Evolutionary conservation across 192 early-diverging fungal genomes (phyloP).

Genomic region (Coemansia sp.): DNA sequence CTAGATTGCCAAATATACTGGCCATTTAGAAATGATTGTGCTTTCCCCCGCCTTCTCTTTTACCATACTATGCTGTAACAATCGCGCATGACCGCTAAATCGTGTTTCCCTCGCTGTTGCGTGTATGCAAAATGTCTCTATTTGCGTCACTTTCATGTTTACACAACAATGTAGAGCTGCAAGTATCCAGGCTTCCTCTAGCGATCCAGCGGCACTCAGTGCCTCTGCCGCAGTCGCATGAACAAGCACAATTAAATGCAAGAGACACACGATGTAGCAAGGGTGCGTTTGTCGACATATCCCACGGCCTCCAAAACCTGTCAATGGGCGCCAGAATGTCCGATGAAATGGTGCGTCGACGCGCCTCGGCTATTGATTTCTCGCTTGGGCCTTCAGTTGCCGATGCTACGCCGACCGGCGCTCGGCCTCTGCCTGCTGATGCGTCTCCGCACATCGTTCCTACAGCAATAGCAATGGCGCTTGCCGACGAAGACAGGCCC

Average conservation of each 20-base stretch:
- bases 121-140: background rate
- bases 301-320: background rate
- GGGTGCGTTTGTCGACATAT: background rate
- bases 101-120: background rate
- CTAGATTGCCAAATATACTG: no score
- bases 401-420: background rate
- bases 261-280: background rate
- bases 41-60: background rate
- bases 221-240: background rate
- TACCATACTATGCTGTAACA: background rate
- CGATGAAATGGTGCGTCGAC: background rate
- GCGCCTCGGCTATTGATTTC: conserved; percentile 8
- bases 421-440: background rate
- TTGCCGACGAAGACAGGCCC: conserved; percentile 7
- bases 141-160: background rate
- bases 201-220: background rate
- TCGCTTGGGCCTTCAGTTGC: background rate
- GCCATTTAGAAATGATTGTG: background rate
- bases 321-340: background rate
- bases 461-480: background rate
- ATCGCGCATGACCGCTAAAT: background rate
- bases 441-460: background rate
- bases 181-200: background rate
- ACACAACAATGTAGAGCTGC: background rate
- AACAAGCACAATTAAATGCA: background rate